Evolutionary conservation across 345 rosid species (phyloP).

Genomic region (Moringa oleifera): DNA sequence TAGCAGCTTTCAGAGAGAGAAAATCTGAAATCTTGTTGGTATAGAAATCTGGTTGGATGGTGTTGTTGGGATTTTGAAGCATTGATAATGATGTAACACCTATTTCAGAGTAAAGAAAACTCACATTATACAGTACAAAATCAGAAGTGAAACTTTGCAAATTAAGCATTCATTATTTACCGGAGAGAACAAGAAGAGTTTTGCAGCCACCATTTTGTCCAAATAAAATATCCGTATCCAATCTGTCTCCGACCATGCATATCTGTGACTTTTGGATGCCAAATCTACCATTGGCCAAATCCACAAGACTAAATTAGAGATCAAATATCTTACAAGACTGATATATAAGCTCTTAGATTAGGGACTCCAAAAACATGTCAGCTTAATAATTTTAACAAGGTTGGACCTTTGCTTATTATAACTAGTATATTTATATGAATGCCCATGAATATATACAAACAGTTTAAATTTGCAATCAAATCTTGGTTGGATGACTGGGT

Average conservation of each 20-base stretch:
- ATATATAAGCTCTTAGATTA: no score
- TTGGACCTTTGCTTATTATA: no score
- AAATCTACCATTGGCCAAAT: slow-evolving; percentile 42
- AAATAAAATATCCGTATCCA: slow-evolving; percentile 87
- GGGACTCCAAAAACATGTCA: no score
- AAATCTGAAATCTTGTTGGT: slow-evolving; percentile 81
- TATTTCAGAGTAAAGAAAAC: slow-evolving; percentile 14
- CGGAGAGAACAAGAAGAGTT: slow-evolving; percentile 95
- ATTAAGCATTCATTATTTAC: slow-evolving; percentile 20
- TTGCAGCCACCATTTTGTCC: slow-evolving; percentile 94
- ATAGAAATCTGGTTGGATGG: slow-evolving; percentile 84
- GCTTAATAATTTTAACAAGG: no score
- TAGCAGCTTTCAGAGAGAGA: slow-evolving; percentile 63
- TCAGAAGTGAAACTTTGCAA: neutral
- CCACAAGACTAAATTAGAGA: neutral
- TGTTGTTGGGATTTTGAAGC: slow-evolving; percentile 66
- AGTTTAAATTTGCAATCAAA: no score
- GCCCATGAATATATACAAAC: no score
- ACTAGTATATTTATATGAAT: no score
- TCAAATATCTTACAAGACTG: neutral
- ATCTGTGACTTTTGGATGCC: slow-evolving; percentile 82
- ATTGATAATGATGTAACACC: slow-evolving; percentile 76
- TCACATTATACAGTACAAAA: neutral
- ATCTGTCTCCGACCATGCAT: slow-evolving; percentile 98
- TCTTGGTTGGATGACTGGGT: no score